phyloP scores from a whole-genome alignment of 495 filamentous ascomycete genomes.

The Aspergillus diversus region DNA sequence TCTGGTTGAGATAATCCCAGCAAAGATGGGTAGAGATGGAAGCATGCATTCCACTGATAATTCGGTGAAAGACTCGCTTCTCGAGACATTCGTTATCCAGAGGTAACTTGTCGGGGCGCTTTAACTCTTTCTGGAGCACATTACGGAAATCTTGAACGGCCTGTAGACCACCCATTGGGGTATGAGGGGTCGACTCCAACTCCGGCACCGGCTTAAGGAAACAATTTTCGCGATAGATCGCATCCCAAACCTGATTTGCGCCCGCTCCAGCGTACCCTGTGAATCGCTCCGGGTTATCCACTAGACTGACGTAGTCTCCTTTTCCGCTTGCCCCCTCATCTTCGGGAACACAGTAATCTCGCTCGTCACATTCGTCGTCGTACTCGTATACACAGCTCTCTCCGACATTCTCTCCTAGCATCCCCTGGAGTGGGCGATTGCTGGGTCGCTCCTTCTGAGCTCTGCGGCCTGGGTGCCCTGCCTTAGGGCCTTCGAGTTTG shows the following conservation, averaged over 20 bases:
- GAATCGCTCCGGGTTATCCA: slow-evolving; percentile 93
- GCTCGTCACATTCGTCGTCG: slow-evolving; percentile 96
- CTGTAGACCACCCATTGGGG: slow-evolving; percentile 45
- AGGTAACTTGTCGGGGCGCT: slow-evolving; percentile 68
- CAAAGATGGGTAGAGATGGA: slow-evolving; percentile 95
- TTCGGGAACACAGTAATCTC: slow-evolving; percentile 96
- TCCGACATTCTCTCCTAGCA: slow-evolving; percentile 81
- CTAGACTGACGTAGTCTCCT: slow-evolving; percentile 93
- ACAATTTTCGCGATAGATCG: slow-evolving; percentile 96
- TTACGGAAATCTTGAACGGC: slow-evolving; percentile 84
- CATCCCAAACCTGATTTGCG: slow-evolving; percentile 88
- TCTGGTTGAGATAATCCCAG: slow-evolving; percentile 95
- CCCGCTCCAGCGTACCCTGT: slow-evolving; percentile 88
- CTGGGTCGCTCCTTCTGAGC: slow-evolving; percentile 68
- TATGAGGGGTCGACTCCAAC: slow-evolving; percentile 35
- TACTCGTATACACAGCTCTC: slow-evolving; percentile 97
- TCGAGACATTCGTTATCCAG: slow-evolving; percentile 91
- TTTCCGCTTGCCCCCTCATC: slow-evolving; percentile 85
- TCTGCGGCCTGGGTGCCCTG: slow-evolving; percentile 78
- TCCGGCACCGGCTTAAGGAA: slow-evolving; percentile 71
- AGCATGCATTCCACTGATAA: slow-evolving; percentile 96
- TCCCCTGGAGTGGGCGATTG: slow-evolving; percentile 75
- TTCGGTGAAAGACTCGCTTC: slow-evolving; percentile 94
- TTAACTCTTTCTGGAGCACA: slow-evolving; percentile 73
- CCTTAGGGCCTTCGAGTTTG: slow-evolving; percentile 90